Evolutionary conservation across 2,329 filamentous ascomycete genomes (phyloP), one percentile per base, ranked within the genome.

Genomic region (Diaporthe longicolla): DNA sequence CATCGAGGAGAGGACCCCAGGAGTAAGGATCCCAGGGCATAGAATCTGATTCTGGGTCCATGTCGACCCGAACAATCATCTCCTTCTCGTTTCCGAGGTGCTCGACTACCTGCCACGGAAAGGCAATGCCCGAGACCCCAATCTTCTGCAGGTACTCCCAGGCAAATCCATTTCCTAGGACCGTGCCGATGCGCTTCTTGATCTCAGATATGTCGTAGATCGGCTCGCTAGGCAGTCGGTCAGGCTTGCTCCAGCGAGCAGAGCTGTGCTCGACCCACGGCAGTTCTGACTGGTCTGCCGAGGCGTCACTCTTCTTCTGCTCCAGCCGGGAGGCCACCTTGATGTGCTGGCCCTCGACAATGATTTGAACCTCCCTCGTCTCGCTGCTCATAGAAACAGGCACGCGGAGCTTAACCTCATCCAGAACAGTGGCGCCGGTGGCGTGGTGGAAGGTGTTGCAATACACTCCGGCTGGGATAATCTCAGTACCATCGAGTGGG

Each of bases 81-180:
- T 59, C 55, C 32, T 59, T 59, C 55, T 37, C 32, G 55, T 59
- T 59, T 15, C 32, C 55, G 15, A 40, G 40, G 32, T 59, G 55
- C 32, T 59, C 55, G 1, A 40, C 35, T 8, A 59, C 35, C 32
- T 37, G 32, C 55, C 55, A 59, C 21, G 55, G 55, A 21, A 59
- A 59, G 11, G 32, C 55, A 10, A 59, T 59, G 55, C 32, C 55
- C 19, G 55, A 59, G 21, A 59, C 55, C 6, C 55, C 55, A 37
- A 59, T 40, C 32, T 59, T 59, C 11, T 59, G 32, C 21, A 59
- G 55, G 55, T 59, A 59, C 32, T 59, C 55, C 32, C 32, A 37
- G 32, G 55, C 32, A 24, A 59, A 59, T 8, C 35, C 35, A 1
- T 37, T 37, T 1, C 11, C 21, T 9, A 59, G 21, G 11, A 59